Percentiles rank a stretch among this genome's conserved stretches.
Evolutionary conservation across 1,284 basidiomycete genomes (phyloP).

Genomic region (Paramarasmius palmivorus): DNA sequence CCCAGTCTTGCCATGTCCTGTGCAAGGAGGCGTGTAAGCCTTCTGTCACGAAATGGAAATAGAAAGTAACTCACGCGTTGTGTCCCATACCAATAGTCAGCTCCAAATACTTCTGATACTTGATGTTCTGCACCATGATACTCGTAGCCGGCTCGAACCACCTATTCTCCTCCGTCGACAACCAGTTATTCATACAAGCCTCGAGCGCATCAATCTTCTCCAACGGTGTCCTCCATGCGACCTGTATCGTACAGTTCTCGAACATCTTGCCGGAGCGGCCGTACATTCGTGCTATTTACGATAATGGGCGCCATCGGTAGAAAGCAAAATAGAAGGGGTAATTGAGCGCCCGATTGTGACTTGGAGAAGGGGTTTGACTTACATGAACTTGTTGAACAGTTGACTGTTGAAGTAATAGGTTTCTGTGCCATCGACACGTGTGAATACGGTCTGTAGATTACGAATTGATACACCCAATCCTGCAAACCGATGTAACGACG

Average conservation of each 20-base stretch:
- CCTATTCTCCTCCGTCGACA: constrained; percentile 71
- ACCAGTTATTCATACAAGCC: constrained; percentile 66
- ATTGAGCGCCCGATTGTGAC: constrained; percentile 1
- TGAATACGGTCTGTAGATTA: constrained; percentile 60
- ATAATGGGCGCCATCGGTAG: too few species aligned
- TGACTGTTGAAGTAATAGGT: constrained; percentile 80
- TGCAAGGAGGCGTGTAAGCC: neutral
- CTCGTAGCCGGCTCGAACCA: constrained; percentile 72
- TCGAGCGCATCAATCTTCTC: constrained; percentile 70
- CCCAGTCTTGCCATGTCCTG: constrained; percentile 57
- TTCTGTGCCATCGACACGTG: constrained; percentile 67
- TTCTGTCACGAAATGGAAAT: neutral
- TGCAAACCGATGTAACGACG: neutral
- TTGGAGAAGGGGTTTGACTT: constrained; percentile 23
- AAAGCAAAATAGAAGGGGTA: constrained; percentile 2
- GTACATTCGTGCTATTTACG: constrained; percentile 58
- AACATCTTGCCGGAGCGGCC: constrained; percentile 73
- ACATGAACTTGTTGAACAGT: constrained; percentile 74
- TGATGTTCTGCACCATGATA: constrained; percentile 60
- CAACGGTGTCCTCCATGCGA: constrained; percentile 73
- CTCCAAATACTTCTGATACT: constrained; percentile 63
- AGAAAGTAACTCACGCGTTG: constrained; percentile 50
- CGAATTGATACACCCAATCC: constrained; percentile 14
- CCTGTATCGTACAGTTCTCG: constrained; percentile 66
- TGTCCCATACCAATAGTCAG: constrained; percentile 69